Evolutionary conservation across 2,329 filamentous ascomycete species (phyloP).

Genomic region (Periconia sp.): DNA sequence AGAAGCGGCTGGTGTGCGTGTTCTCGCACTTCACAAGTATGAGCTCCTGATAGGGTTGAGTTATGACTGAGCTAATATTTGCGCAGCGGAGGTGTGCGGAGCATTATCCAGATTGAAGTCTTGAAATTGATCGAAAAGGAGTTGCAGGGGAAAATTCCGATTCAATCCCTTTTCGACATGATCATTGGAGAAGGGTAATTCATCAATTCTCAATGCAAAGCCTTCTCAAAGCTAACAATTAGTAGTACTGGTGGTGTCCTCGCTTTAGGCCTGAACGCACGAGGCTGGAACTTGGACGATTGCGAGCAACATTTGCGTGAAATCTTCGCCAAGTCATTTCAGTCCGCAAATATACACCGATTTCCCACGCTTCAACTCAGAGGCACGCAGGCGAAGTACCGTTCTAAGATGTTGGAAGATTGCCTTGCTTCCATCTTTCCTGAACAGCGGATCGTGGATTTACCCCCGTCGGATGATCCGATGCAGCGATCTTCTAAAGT

Average conservation of each 20-base stretch:
- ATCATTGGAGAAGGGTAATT: constrained; percentile 32
- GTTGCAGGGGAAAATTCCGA: constrained; percentile 42
- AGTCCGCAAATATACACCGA: constrained; percentile 3
- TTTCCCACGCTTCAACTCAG: constrained; percentile 4
- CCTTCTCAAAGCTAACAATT: background rate
- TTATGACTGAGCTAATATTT: constrained; percentile 4
- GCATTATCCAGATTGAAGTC: constrained; percentile 49
- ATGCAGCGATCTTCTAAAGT: constrained; percentile 7
- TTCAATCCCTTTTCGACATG: constrained; percentile 52
- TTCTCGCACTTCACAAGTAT: constrained; percentile 46
- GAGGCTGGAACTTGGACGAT: constrained; percentile 42
- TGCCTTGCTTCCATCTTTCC: constrained; percentile 1
- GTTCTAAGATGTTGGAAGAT: constrained; percentile 6
- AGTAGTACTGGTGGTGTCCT: constrained; percentile 50
- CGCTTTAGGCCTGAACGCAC: constrained; percentile 45
- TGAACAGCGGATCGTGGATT: constrained; percentile 7
- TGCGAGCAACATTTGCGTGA: constrained; percentile 23
- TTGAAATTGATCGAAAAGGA: constrained; percentile 45
- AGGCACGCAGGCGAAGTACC: constrained; percentile 7
- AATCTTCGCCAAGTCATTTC: constrained; percentile 6
- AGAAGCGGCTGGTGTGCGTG: constrained; percentile 34
- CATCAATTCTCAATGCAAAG: background rate
- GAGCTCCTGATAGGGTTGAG: background rate
- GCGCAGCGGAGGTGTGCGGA: constrained; percentile 48
- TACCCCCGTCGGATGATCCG: constrained; percentile 1